Evolutionary conservation across 2,329 filamentous ascomycete species (phyloP).

Genomic region (Trematosphaeria pertusa): DNA sequence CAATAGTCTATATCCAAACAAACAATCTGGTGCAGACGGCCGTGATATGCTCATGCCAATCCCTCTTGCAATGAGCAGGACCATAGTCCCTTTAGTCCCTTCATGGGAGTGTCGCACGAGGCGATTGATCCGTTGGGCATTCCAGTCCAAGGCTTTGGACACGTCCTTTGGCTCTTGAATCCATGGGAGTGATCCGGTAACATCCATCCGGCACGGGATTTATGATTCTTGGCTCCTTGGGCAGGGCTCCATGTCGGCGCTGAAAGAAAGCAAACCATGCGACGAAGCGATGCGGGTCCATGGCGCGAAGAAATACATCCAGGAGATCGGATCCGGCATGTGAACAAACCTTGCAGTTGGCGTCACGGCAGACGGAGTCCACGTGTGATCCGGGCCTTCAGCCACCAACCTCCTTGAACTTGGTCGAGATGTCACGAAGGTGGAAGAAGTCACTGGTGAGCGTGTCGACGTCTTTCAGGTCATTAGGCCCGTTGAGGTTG

Average conservation of each 20-base stretch:
- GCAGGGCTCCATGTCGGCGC: no score
- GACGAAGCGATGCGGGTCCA: no score
- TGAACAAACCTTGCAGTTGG: constrained; percentile 39
- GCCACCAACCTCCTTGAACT: constrained; percentile 42
- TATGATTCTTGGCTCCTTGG: no score
- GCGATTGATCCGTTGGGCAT: constrained; percentile 27
- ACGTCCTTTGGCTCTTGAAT: no score
- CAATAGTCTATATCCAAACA: no score
- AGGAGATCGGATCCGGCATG: no score
- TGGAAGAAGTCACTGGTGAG: constrained; percentile 43
- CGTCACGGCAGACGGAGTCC: constrained; percentile 26
- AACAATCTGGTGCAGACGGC: constrained; percentile 32
- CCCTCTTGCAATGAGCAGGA: constrained; percentile 33
- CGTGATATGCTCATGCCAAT: constrained; percentile 32
- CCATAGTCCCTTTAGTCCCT: constrained; percentile 25
- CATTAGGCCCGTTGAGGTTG: constrained; percentile 42
- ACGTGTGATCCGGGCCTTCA: constrained; percentile 34
- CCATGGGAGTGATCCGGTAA: constrained; percentile 21
- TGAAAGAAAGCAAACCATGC: no score
- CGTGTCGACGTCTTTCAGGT: constrained; percentile 36
- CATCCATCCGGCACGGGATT: constrained; percentile 33
- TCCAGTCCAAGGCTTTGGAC: no score
- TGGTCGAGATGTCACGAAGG: constrained; percentile 43
- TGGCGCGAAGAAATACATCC: no score
- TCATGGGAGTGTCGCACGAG: constrained; percentile 23